Evolutionary conservation across 768 basidiomycete genomes (phyloP), one percentile per base, ranked within the genome.

Genomic region (Mycena alexandri): DNA sequence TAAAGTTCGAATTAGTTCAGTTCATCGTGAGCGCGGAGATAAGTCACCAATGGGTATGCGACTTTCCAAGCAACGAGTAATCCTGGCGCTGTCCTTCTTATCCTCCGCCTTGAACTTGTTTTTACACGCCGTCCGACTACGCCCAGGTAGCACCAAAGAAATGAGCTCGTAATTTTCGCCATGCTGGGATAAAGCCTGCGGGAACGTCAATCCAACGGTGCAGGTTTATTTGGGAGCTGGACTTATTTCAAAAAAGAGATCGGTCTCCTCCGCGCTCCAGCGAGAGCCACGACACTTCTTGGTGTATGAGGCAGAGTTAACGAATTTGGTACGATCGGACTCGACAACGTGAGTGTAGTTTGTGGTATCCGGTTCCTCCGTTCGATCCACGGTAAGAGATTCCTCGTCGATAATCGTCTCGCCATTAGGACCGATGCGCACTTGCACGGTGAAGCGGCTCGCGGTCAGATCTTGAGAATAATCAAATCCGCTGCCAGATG

Each of bases 161-260:
- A 97, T 95, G 46, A 96, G 85, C 76, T 96, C 95, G 74, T 96
- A 97, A 72, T 96, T 95, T 76, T 95, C 93, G 36, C 94, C 94
- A 71, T 94, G 95, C 75, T 95, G 94, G 5, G 90, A 85, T 34
- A 96, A 81, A n/a, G 93, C 94, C 95, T 96, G 73, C n/a, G 58
- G 36, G 48, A 38, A 33, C 4, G 60, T 78, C n/a, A 68, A 16
- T 41, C 3, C 38, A 34, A 12, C 17, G 71, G 61, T 58, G n/a
- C 70, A 44, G 25, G 13, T 65, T 41, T 12, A 54, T 29, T 6
- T 51, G 57, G 13, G 12, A 52, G 44, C 44, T 24, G 47, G 3
- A 78, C 90, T 72, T 73, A 95, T 95, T 65, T 94, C 85, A 76
- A 89, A 97, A 76, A 97, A 97, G 21, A 90, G 77, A 62, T 95